phyloP scores from a whole-genome alignment of 345 rosid species.

The Rhodamnia rubescens region DNA sequence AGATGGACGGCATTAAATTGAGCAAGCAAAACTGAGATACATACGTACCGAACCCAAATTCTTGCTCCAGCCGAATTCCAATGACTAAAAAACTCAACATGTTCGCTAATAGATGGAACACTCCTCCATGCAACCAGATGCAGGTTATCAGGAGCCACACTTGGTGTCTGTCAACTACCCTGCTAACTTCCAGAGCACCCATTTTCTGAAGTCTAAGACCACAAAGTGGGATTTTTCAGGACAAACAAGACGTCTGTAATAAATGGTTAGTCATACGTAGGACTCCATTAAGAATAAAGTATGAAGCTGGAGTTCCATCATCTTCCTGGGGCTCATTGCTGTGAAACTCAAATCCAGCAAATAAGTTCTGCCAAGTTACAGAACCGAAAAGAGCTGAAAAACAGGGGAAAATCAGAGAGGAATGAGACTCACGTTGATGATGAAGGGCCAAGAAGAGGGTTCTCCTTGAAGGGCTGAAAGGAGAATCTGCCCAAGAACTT shows the following conservation, averaged over 20 bases:
- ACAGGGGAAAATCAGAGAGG: not conserved
- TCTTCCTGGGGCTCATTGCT: not conserved
- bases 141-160: conserved; percentile 85
- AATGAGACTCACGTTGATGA: conserved; percentile 41
- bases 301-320: not conserved
- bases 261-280: not conserved
- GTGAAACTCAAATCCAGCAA: not conserved
- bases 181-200: conserved; percentile 64
- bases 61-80: conserved; percentile 81
- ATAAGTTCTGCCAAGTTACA: not conserved
- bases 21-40: not conserved
- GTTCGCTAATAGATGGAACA: conserved; percentile 68
- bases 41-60: conserved; percentile 78
- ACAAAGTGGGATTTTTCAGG: not conserved
- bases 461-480: conserved; percentile 76
- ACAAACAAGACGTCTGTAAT: not conserved
- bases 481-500: conserved; percentile 68
- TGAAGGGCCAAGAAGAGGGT: conserved; percentile 92
- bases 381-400: not conserved
- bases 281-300: not conserved
- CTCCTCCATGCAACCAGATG: conserved; percentile 89
- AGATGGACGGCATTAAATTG: not conserved
- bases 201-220: conserved; percentile 46
- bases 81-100: conserved; percentile 72
- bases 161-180: conserved; percentile 43